A percentile compares a stretch with the other conserved stretches of the same genome.
Conservation (phyloP, 73 alveolate species). For the Symbiodinium natans region DNA sequence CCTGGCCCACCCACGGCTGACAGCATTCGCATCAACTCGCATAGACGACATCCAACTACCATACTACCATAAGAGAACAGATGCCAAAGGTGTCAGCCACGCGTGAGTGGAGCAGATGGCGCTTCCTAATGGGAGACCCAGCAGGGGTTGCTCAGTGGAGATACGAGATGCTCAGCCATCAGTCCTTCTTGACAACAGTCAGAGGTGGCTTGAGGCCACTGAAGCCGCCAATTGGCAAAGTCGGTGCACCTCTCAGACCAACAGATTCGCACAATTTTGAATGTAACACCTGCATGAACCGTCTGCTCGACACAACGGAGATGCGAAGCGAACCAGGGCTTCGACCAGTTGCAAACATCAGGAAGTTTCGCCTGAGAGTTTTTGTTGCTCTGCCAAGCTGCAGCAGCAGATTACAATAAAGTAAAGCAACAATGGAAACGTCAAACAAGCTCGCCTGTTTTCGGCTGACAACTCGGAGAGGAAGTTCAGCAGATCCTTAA, state of each 20-base stretch:
- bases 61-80: too few relatives aligned
- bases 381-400: background rate
- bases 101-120: slow-evolving; percentile 84
- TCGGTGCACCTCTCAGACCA: slow-evolving; percentile 97
- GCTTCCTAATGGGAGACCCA: slow-evolving; percentile 23
- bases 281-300: background rate
- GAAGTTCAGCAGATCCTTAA: slow-evolving; percentile 54
- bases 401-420: background rate
- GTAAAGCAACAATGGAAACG: background rate
- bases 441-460: slow-evolving; percentile 36
- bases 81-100: background rate
- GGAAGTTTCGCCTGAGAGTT: slow-evolving; percentile 77
- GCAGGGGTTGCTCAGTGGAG: too few relatives aligned
- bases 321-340: background rate
- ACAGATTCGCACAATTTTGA: background rate
- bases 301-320: too few relatives aligned
- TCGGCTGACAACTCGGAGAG: slow-evolving; percentile 47
- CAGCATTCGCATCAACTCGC: background rate
- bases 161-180: too few relatives aligned
- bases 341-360: slow-evolving; percentile 76
- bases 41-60: too few relatives aligned
- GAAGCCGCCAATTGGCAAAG: slow-evolving; percentile 99
- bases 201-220: slow-evolving; percentile 97
- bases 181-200: slow-evolving; percentile 97
- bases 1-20: slow-evolving; percentile 8